A percentile compares a stretch with the other conserved stretches of the same genome.
Evolutionary conservation across 1,284 basidiomycete genomes (phyloP).

Genomic region (Cryptococcus maquisensis): DNA sequence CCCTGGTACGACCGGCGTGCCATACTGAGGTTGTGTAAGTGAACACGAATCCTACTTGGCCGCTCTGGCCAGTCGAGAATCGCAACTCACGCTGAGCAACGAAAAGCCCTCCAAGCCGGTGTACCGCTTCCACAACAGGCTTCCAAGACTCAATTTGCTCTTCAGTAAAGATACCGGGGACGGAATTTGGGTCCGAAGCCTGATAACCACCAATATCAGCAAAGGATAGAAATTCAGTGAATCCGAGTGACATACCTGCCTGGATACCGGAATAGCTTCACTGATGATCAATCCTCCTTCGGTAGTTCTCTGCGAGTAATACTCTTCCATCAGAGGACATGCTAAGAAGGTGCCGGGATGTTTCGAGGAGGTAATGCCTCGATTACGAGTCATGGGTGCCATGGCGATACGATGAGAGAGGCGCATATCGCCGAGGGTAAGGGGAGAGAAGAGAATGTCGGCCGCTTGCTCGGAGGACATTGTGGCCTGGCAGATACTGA

Average conservation of each 20-base stretch:
- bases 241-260: background rate
- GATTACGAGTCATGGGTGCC: background rate
- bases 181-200: background rate
- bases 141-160: conserved; percentile 32
- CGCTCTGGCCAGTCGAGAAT: background rate
- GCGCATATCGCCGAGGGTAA: background rate
- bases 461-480: background rate
- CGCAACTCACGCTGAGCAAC: conserved; percentile 21
- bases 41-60: background rate
- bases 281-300: background rate
- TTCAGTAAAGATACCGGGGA: conserved; percentile 22
- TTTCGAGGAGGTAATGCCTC: background rate
- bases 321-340: background rate
- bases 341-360: background rate
- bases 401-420: background rate
- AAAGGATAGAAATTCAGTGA: background rate
- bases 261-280: background rate
- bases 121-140: conserved; percentile 23
- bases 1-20: background rate
- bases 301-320: background rate
- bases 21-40: conserved; percentile 2
- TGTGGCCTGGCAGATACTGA: too few species aligned
- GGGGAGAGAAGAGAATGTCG: background rate
- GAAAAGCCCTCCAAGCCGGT: conserved; percentile 25
- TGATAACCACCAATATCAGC: background rate